Evolutionary conservation across 768 basidiomycete species (phyloP).

Genomic region (Naganishia vishniacii): DNA sequence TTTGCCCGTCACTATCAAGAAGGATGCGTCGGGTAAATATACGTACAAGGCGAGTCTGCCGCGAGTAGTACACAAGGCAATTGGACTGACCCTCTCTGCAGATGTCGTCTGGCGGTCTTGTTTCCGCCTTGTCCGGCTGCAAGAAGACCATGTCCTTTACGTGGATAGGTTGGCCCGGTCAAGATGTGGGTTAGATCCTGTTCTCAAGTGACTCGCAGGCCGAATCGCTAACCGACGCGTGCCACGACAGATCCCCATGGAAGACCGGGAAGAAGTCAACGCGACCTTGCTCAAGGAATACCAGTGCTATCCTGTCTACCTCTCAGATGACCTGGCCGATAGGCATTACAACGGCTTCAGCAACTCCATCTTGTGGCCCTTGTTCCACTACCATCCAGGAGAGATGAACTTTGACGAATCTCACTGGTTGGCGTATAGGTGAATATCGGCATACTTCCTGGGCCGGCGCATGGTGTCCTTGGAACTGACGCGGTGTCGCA

Average conservation of each 20-base stretch:
- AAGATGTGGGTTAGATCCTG: slow-evolving; percentile 38
- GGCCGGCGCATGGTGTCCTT: not conserved
- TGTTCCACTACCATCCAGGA: slow-evolving; percentile 99
- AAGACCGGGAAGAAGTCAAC: slow-evolving; percentile 87
- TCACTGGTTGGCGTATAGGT: slow-evolving; percentile 87
- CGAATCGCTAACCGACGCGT: not conserved
- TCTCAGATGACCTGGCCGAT: slow-evolving; percentile 97
- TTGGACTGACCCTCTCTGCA: slow-evolving; percentile 50
- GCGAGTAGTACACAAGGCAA: not conserved
- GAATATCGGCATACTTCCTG: not conserved
- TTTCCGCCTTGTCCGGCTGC: slow-evolving; percentile 92
- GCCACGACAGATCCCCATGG: slow-evolving; percentile 69
- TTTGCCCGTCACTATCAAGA: slow-evolving; percentile 89
- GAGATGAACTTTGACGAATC: slow-evolving; percentile 99
- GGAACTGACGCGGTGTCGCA: too few relatives aligned
- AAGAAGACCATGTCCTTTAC: slow-evolving; percentile 97
- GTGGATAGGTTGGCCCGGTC: slow-evolving; percentile 91
- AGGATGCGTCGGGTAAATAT: slow-evolving; percentile 82
- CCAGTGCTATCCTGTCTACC: slow-evolving; percentile 94
- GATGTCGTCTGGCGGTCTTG: slow-evolving; percentile 97
- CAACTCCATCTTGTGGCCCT: slow-evolving; percentile 98
- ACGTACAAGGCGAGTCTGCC: slow-evolving; percentile 60
- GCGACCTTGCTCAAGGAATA: slow-evolving; percentile 88
- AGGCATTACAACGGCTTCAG: slow-evolving; percentile 84
- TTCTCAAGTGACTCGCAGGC: not conserved